Evolutionary conservation across 805 yeast species (phyloP).

Genomic region (Candida boidinii): DNA sequence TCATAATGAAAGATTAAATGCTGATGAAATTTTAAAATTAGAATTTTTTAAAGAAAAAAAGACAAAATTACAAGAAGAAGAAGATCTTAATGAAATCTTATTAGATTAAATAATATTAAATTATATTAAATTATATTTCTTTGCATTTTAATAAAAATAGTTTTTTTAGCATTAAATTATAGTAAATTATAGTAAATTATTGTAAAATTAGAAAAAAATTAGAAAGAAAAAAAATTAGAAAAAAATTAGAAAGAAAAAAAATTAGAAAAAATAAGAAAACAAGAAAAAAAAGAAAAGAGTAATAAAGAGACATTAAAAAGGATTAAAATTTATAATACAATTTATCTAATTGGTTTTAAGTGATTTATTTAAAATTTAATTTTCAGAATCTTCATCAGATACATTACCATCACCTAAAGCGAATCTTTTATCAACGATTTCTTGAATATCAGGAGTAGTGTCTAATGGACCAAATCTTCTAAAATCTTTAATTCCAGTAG

Average conservation of each 20-base stretch:
- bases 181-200: background rate
- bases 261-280: background rate
- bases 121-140: too few relatives aligned
- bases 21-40: constrained; percentile 45
- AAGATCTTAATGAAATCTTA: constrained; percentile 10
- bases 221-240: background rate
- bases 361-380: background rate
- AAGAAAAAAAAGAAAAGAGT: background rate
- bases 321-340: background rate
- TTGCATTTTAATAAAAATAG: too few relatives aligned
- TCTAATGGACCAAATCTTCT: constrained; percentile 60
- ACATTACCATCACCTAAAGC: constrained; percentile 20
- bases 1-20: constrained; percentile 46
- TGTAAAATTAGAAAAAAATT: background rate
- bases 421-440: constrained; percentile 32
- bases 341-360: background rate
- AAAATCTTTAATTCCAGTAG: constrained; percentile 45
- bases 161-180: constrained; percentile 2
- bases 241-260: background rate
- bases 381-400: constrained; percentile 1
- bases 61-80: constrained; percentile 23
- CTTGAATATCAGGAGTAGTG: constrained; percentile 31
- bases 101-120: too few relatives aligned
- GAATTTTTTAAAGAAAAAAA: constrained; percentile 57
- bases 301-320: background rate